Evolutionary conservation across 2,329 filamentous ascomycete genomes (phyloP), one percentile per base, ranked within the genome.

Genomic region (Pestalotiopsis sp.): DNA sequence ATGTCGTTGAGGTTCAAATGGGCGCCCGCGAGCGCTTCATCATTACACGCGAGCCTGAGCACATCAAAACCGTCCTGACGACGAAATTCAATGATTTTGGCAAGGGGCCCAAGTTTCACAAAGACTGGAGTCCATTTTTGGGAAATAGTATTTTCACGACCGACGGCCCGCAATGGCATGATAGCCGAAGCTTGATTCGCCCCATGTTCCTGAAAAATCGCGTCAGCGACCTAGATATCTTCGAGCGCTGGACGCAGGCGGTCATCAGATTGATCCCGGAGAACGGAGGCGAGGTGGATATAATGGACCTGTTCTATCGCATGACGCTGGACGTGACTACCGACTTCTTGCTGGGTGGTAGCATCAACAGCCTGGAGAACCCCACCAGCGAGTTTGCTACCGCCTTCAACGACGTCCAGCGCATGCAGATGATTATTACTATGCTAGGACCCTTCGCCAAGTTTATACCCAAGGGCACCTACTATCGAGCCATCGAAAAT

Each of bases 361-460:
- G 57, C n/a, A 39, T 56, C n/a, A 39, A 57, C 31, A 69, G 58
- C n/a, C 68, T 69, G 3, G 64, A 56, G 12, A 67, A 67, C 17
- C 67, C 67, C 4, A 84, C 84, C 69, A 87, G 65, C 84, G 87
- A 52, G 20, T 97, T 97, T 76, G 93, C 93, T n/a, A 86, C 91
- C 62, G 92, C 93, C 4, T 97, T 97, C 81, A 89, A 87, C 75
- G 90, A 93, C 72, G 92, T 94, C 4, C 94, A 97, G 77, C 86
- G 88, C 61, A 84, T 93, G 4, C 94, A 97, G 77, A 88, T 87
- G 74, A 81, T 92, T 72, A 84, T 92, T 72, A 85, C 89, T 56
- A 87, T 91, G 66, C 82, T 90, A 14, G 92, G 91, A 1, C 61
- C 61, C 4, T 31, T 63, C 36, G 25, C 14, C 14, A 63, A 20